A percentile compares a stretch with the other conserved stretches of the same genome.
Conservation (phyloP, 2,329 filamentous ascomycete species). For the Trichoderma sp. region DNA sequence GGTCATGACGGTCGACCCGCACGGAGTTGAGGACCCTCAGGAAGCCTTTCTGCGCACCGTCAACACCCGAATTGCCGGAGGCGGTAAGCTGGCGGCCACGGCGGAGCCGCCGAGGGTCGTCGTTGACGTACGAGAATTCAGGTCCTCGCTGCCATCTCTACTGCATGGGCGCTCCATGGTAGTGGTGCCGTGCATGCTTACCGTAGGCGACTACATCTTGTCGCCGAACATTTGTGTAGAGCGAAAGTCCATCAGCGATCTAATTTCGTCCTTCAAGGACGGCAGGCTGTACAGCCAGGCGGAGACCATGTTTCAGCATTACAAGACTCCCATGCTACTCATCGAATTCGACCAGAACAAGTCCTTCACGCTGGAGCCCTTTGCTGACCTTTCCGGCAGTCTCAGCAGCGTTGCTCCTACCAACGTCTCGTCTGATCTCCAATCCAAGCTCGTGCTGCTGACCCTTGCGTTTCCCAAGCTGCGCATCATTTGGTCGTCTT, state of each 20-base stretch:
- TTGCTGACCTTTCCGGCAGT: conserved; percentile 64
- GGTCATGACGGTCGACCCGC: conserved; percentile 71
- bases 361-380: conserved; percentile 87
- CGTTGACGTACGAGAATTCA: conserved; percentile 93
- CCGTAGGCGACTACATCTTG: conserved; percentile 93
- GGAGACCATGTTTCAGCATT: conserved; percentile 92
- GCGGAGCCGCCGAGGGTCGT: conserved; percentile 86
- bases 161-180: conserved; percentile 85
- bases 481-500: conserved; percentile 89
- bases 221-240: conserved; percentile 90
- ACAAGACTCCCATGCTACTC: conserved; percentile 83
- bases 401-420: conserved; percentile 61
- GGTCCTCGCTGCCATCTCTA: conserved; percentile 85
- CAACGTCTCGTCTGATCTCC: conserved; percentile 66
- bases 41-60: conserved; percentile 91
- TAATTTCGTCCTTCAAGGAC: conserved; percentile 88
- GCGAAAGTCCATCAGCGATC: conserved; percentile 86
- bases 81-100: conserved; percentile 78
- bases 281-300: conserved; percentile 89
- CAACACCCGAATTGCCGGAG: conserved; percentile 94
- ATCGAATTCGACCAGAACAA: conserved; percentile 99
- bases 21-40: conserved; percentile 73
- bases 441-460: conserved; percentile 86
- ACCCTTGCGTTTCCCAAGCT: conserved; percentile 88
- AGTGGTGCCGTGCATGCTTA: conserved; percentile 91